Conservation (phyloP, 805 yeast species). For the Starmerella sp. region DNA sequence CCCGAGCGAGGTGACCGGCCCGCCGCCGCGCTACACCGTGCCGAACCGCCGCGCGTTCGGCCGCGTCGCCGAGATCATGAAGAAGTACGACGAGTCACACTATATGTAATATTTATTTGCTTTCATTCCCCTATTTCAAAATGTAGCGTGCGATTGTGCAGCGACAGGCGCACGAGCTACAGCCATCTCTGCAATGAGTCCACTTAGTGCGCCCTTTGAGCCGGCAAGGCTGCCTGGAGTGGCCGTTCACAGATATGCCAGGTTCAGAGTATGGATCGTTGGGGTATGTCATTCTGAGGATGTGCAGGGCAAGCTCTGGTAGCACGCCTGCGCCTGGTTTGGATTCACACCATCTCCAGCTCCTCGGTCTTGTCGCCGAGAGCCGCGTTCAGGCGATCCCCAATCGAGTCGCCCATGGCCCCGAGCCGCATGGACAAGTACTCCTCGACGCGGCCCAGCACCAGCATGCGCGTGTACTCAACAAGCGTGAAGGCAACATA, state of each 20-base stretch:
- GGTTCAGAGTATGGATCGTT: no score
- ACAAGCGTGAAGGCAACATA: slow-evolving; percentile 4
- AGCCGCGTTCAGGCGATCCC: not conserved
- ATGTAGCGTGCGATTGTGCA: no score
- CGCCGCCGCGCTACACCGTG: not conserved
- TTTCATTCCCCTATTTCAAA: no score
- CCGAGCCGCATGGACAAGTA: not conserved
- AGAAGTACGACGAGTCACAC: slow-evolving; percentile 13
- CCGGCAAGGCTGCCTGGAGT: no score
- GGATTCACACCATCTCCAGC: not conserved
- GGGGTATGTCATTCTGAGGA: no score
- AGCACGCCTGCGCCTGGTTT: no score
- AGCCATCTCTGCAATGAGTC: no score
- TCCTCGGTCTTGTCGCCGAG: not conserved
- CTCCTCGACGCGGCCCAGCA: not conserved
- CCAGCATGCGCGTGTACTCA: slow-evolving; percentile 1
- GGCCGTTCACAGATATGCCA: no score
- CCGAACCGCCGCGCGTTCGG: slow-evolving; percentile 16
- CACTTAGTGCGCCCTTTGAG: no score
- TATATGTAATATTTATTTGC: not conserved
- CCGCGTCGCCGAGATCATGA: slow-evolving; percentile 15
- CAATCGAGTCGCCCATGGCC: not conserved
- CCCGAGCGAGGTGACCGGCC: slow-evolving; percentile 12
- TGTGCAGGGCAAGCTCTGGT: no score
- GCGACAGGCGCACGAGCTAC: no score